Conservation (phyloP, 352 stramenopile genomes). For the Pythium sukuiense region DNA sequence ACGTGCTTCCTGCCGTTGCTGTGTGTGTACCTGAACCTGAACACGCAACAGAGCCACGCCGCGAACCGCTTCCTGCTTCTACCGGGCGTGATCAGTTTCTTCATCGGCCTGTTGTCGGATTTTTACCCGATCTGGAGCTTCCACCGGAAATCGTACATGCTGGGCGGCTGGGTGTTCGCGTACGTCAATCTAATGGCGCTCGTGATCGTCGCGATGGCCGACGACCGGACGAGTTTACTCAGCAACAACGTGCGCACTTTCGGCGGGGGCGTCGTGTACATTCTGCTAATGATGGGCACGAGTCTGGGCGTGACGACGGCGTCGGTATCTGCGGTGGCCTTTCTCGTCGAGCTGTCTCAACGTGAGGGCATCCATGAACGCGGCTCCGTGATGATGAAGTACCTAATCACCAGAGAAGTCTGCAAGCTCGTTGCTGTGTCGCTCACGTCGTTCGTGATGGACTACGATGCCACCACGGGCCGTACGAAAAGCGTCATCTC, state of each 20-base stretch:
- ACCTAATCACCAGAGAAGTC: constrained; percentile 53
- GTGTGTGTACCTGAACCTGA: constrained; percentile 54
- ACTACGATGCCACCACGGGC: constrained; percentile 34
- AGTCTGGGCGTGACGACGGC: constrained; percentile 64
- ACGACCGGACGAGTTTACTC: constrained; percentile 40
- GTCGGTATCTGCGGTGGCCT: constrained; percentile 57
- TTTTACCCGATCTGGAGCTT: constrained; percentile 78
- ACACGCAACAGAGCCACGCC: constrained; percentile 42
- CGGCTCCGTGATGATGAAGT: constrained; percentile 63
- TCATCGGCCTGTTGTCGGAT: constrained; percentile 77
- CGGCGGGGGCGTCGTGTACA: constrained; percentile 61
- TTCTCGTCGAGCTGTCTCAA: constrained; percentile 77
- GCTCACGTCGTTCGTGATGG: constrained; percentile 31
- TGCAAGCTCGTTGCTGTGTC: constrained; percentile 41
- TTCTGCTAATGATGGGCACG: constrained; percentile 68
- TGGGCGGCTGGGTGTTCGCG: constrained; percentile 67
- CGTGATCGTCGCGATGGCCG: constrained; percentile 57
- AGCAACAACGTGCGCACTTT: constrained; percentile 50
- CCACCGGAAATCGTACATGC: constrained; percentile 79
- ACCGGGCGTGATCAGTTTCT: constrained; percentile 61
- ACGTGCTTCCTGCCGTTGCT: constrained; percentile 67
- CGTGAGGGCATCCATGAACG: constrained; percentile 75
- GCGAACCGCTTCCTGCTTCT: constrained; percentile 58
- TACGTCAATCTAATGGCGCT: constrained; percentile 73
- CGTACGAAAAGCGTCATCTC: constrained; percentile 45